Percentiles rank a stretch among this genome's conserved stretches.
Evolutionary conservation across 345 rosid species (phyloP).

Genomic region (Adansonia digitata): DNA sequence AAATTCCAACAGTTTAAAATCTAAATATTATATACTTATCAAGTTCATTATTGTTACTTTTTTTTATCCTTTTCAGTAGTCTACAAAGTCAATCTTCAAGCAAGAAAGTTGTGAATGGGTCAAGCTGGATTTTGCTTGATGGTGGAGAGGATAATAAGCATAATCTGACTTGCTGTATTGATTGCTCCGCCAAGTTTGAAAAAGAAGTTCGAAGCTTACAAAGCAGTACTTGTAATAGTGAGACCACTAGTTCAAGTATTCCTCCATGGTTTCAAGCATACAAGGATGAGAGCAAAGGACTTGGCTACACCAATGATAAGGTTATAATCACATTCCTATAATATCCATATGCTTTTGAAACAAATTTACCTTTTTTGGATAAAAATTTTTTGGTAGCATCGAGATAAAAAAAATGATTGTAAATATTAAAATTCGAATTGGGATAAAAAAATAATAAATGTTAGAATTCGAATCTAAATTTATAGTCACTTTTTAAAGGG

Average conservation of each 20-base stretch:
- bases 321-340: slow-evolving; percentile 20
- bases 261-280: slow-evolving; percentile 79
- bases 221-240: slow-evolving; percentile 24
- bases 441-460: too few relatives aligned
- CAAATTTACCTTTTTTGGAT: neutral
- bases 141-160: slow-evolving; percentile 26
- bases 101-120: slow-evolving; percentile 37
- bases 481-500: too few relatives aligned
- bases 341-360: neutral
- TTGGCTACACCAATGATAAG: slow-evolving; percentile 29
- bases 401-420: too few relatives aligned
- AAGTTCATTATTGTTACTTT: neutral
- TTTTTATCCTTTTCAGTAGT: slow-evolving; percentile 14
- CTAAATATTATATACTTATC: neutral
- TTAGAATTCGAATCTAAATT: too few relatives aligned
- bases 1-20: neutral
- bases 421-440: too few relatives aligned
- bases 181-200: slow-evolving; percentile 43
- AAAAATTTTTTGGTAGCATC: too few relatives aligned
- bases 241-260: slow-evolving; percentile 37
- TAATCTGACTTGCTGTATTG: slow-evolving; percentile 42
- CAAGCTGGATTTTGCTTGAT: slow-evolving; percentile 31
- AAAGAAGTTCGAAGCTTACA: slow-evolving; percentile 36
- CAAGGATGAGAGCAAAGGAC: slow-evolving; percentile 48
- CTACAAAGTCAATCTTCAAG: slow-evolving; percentile 33